These are phyloP conservation scores for Brassica napus DNA, from an alignment of 345 rosid species.

Conservation along the genomic window DNA sequence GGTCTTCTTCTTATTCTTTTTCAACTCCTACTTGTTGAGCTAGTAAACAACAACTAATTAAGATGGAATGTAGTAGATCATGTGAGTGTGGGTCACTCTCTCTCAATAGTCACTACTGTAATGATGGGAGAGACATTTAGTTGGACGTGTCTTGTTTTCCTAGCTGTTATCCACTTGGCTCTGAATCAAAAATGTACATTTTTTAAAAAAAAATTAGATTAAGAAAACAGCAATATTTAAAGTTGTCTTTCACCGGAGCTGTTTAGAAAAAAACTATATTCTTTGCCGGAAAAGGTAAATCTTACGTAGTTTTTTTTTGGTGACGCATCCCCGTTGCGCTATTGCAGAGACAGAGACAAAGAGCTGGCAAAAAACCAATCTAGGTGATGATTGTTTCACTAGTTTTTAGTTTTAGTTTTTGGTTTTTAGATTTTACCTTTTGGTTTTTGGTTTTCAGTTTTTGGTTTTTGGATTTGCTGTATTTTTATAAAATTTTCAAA, in stretches of 20 bases:
- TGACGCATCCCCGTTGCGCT: background rate
- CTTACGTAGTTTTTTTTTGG: background rate
- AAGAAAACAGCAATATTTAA: slow-evolving; percentile 7
- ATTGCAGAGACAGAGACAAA: background rate
- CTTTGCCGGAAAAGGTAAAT: background rate
- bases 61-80: slow-evolving; percentile 20
- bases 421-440: too few species aligned
- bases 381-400: too few species aligned
- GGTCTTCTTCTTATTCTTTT: background rate
- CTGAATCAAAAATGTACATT: slow-evolving; percentile 32
- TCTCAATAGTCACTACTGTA: slow-evolving; percentile 13
- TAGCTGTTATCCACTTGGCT: slow-evolving; percentile 36
- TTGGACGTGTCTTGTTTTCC: slow-evolving; percentile 24
- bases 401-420: too few species aligned
- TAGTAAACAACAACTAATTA: slow-evolving; percentile 1
- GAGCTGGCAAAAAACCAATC: background rate
- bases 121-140: slow-evolving; percentile 7
- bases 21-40: slow-evolving; percentile 11
- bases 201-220: background rate
- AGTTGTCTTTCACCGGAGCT: slow-evolving; percentile 7
- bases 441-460: too few species aligned
- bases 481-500: too few species aligned
- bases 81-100: slow-evolving; percentile 33
- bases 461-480: too few species aligned
- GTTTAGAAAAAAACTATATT: background rate